These are phyloP conservation scores for Linnemannia schmuckeri DNA, from an alignment of 192 early-diverging fungal species.

Conservation along the genomic window DNA sequence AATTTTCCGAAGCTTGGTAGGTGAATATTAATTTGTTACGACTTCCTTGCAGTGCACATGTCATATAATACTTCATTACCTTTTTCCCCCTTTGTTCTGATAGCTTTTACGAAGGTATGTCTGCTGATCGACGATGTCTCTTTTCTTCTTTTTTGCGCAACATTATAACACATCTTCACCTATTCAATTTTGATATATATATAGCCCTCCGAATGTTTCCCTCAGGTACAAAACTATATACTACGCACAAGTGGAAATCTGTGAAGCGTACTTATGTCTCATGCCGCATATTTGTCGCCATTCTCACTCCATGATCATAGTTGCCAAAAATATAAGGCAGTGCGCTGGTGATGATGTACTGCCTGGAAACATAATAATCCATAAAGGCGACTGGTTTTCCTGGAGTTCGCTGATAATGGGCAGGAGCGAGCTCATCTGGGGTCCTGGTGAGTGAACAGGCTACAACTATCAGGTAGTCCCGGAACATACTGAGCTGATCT, in stretches of 20 bases:
- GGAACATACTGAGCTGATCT: not conserved
- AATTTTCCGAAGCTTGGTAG: constrained; percentile 29
- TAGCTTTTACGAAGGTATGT: constrained; percentile 16
- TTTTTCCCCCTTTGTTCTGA: not conserved
- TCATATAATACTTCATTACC: not conserved
- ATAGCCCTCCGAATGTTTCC: constrained; percentile 74
- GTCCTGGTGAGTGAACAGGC: not conserved
- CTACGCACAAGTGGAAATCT: too few species aligned
- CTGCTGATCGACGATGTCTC: not conserved
- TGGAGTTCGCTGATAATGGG: constrained; percentile 57
- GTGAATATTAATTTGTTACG: not conserved
- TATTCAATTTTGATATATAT: constrained; percentile 31
- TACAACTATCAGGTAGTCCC: not conserved
- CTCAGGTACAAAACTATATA: constrained; percentile 57
- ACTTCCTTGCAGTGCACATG: not conserved
- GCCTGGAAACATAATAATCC: constrained; percentile 69
- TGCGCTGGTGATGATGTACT: constrained; percentile 66
- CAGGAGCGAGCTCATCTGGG: constrained; percentile 4
- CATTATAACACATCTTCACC: not conserved
- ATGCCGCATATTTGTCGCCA: not conserved
- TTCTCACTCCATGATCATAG: not conserved
- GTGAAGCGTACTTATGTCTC: too few species aligned
- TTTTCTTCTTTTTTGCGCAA: not conserved
- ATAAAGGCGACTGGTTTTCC: constrained; percentile 57
- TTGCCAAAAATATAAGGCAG: constrained; percentile 53